A percentile compares a stretch with the other conserved stretches of the same genome.
Evolutionary conservation across 75 land plant genomes (phyloP).

Genomic region (Picea glauca): DNA sequence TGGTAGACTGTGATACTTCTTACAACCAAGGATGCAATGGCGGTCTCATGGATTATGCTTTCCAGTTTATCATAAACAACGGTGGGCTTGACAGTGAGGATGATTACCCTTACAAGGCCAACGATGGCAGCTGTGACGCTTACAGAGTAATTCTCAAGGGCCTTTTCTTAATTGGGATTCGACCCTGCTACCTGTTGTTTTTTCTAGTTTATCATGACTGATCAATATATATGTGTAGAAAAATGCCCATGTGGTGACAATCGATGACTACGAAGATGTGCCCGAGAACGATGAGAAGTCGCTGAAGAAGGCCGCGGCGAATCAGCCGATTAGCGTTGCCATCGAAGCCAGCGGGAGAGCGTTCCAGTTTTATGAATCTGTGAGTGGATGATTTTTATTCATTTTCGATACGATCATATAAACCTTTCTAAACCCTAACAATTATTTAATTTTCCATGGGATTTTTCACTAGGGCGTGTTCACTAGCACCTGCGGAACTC

Average conservation of each 20-base stretch:
- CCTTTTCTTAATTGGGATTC: too few species aligned
- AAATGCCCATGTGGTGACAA: conserved; percentile 24
- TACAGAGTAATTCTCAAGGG: not conserved
- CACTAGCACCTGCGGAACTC: conserved; percentile 55
- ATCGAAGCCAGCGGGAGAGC: conserved; percentile 24
- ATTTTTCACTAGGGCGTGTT: conserved; percentile 42
- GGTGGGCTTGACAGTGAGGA: conserved; percentile 58
- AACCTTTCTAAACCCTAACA: too few species aligned
- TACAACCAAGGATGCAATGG: conserved; percentile 59
- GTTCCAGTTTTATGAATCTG: conserved; percentile 40
- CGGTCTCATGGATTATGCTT: conserved; percentile 68
- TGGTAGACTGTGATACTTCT: conserved; percentile 53
- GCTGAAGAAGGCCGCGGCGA: conserved; percentile 32
- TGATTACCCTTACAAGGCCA: conserved; percentile 46
- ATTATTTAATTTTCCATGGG: too few species aligned
- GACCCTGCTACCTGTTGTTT: too few species aligned
- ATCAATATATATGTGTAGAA: not conserved
- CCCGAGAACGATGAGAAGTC: conserved; percentile 30
- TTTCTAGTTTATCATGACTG: too few species aligned
- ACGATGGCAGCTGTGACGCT: conserved; percentile 18
- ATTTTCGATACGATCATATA: not conserved
- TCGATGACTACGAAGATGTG: conserved; percentile 26
- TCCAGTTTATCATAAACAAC: conserved; percentile 50
- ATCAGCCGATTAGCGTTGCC: conserved; percentile 36
- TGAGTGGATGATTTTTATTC: conserved; percentile 12